Percentiles rank a stretch among this genome's conserved stretches.
phyloP scores from a whole-genome alignment of 2,329 filamentous ascomycete genomes.

The Cordyceps cateniannulata region DNA sequence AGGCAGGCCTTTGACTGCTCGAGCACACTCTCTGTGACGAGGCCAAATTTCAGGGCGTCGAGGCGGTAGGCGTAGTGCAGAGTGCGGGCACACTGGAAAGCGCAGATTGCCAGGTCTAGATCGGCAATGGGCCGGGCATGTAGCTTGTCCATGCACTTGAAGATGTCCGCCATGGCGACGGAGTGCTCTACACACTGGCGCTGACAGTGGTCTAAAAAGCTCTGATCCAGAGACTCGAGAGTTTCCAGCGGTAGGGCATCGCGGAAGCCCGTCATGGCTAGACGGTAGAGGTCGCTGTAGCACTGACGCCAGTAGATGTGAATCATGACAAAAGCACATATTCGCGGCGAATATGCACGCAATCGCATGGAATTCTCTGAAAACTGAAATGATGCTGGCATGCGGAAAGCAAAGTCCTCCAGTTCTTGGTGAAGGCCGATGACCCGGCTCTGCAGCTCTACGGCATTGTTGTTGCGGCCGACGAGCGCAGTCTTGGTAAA shows the following conservation, averaged over 20 bases:
- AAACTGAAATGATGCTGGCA: constrained; percentile 51
- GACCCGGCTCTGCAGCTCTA: constrained; percentile 36
- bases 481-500: constrained; percentile 40
- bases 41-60: constrained; percentile 34
- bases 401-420: constrained; percentile 44
- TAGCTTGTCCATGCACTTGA: constrained; percentile 43
- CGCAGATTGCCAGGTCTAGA: constrained; percentile 48
- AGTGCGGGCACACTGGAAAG: constrained; percentile 49
- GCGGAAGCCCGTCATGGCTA: constrained; percentile 44
- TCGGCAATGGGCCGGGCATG: constrained; percentile 48
- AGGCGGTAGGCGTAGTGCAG: constrained; percentile 45
- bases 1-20: constrained; percentile 47
- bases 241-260: constrained; percentile 41
- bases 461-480: constrained; percentile 33
- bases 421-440: constrained; percentile 43
- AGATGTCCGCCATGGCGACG: constrained; percentile 49
- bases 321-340: constrained; percentile 54
- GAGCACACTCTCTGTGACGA: constrained; percentile 39
- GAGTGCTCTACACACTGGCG: constrained; percentile 48
- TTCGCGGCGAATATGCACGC: constrained; percentile 49
- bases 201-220: constrained; percentile 43
- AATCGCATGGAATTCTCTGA: constrained; percentile 50
- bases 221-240: constrained; percentile 40
- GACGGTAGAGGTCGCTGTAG: constrained; percentile 50
- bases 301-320: constrained; percentile 55